A percentile compares a stretch with the other conserved stretches of the same genome.
Evolutionary conservation across 2,329 filamentous ascomycete genomes (phyloP).

Genomic region (Colletotrichum lupini): DNA sequence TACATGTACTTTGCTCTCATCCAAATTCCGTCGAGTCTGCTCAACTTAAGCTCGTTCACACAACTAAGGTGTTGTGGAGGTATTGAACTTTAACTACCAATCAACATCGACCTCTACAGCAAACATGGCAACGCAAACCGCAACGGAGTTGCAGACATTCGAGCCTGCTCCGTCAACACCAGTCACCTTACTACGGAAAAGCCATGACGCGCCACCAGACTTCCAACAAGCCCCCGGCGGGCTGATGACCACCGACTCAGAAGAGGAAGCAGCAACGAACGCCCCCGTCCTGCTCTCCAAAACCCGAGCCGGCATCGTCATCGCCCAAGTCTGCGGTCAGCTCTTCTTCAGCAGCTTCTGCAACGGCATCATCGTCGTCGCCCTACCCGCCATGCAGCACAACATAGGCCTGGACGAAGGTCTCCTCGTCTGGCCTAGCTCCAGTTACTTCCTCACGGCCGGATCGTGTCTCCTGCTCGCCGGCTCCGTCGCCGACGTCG

Average conservation of each 20-base stretch:
- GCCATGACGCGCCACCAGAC: neutral
- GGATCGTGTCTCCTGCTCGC: conserved; percentile 7
- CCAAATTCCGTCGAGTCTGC: neutral
- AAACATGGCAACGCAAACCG: neutral
- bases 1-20: neutral
- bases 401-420: neutral
- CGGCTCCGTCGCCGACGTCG: conserved; percentile 19
- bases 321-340: conserved; percentile 10
- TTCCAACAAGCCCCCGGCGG: neutral
- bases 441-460: conserved; percentile 5
- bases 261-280: neutral
- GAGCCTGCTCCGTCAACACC: neutral
- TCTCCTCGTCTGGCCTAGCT: conserved; percentile 11
- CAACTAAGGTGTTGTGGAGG: neutral
- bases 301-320: neutral
- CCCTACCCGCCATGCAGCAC: conserved; percentile 6
- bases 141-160: neutral
- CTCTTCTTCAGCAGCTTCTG: conserved; percentile 12
- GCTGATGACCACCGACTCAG: neutral
- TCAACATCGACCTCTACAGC: neutral
- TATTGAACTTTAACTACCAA: neutral
- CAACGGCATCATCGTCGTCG: conserved; percentile 17
- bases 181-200: neutral
- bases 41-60: neutral
- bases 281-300: neutral